A percentile compares a stretch with the other conserved stretches of the same genome.
Evolutionary conservation across 176 grass and related monocot species (phyloP).

Genomic region (Hsuehochloa calcarea): DNA sequence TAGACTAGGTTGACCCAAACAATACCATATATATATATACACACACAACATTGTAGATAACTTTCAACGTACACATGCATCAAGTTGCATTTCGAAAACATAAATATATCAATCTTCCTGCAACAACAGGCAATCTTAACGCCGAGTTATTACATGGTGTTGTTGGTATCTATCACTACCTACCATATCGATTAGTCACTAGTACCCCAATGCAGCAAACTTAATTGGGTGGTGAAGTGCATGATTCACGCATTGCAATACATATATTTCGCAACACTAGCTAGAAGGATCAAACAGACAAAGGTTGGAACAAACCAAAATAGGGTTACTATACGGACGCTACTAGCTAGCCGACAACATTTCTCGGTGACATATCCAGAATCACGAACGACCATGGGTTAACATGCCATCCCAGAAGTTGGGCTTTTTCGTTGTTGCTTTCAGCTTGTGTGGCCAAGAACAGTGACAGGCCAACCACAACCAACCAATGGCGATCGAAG

Average conservation of each 20-base stretch:
- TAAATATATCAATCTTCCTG: neutral
- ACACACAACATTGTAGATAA: neutral
- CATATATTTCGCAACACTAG: neutral
- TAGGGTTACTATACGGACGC: neutral
- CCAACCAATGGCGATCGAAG: conserved; percentile 22
- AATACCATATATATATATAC: neutral
- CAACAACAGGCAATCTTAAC: neutral
- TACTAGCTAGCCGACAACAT: conserved; percentile 44
- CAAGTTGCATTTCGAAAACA: neutral
- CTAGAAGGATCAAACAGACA: neutral
- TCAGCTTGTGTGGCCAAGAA: conserved; percentile 44
- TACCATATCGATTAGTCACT: neutral
- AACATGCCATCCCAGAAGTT: conserved; percentile 41
- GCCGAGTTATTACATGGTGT: neutral
- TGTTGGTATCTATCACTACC: neutral
- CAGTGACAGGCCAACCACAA: conserved; percentile 48
- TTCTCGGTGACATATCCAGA: conserved; percentile 49
- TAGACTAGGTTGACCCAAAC: conserved; percentile 15
- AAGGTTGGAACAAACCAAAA: neutral
- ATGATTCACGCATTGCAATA: neutral
- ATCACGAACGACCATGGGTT: conserved; percentile 40
- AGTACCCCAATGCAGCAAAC: neutral
- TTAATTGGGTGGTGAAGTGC: neutral
- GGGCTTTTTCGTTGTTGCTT: conserved; percentile 52
- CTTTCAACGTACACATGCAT: neutral